phyloP scores from a whole-genome alignment of 1,284 basidiomycete species.

The Trichosporon ovoides region DNA sequence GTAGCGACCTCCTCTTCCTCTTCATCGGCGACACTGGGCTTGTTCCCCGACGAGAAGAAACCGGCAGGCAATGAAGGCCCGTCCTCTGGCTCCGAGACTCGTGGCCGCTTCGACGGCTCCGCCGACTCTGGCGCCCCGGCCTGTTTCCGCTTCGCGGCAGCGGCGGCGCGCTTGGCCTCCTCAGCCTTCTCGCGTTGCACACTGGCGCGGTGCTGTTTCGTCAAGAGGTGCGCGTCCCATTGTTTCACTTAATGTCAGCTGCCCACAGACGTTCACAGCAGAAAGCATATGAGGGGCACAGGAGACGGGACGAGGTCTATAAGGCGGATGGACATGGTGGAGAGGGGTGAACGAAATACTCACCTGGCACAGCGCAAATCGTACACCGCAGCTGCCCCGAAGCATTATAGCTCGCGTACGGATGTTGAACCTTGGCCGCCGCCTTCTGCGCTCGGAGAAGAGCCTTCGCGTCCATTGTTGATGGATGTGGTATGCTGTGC shows the following conservation, averaged over 20 bases:
- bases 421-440: conserved; percentile 38
- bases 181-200: conserved; percentile 39
- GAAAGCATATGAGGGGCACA: too few species aligned
- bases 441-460: conserved; percentile 49
- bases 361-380: conserved; percentile 47
- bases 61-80: conserved; percentile 29
- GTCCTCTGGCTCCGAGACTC: background rate
- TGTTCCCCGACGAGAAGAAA: conserved; percentile 37
- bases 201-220: conserved; percentile 47
- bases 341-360: conserved; percentile 7
- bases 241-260: conserved; percentile 37
- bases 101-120: conserved; percentile 11
- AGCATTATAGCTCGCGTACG: conserved; percentile 40
- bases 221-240: conserved; percentile 48
- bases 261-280: too few species aligned
- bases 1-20: too few species aligned
- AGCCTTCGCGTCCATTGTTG: conserved; percentile 45
- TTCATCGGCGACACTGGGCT: conserved; percentile 11
- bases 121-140: conserved; percentile 24
- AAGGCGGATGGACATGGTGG: background rate
- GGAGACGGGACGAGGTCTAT: background rate
- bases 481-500: background rate
- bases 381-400: conserved; percentile 43
- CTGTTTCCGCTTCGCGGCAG: conserved; percentile 24
- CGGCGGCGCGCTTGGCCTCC: conserved; percentile 25